A percentile compares a stretch with the other conserved stretches of the same genome.
These are phyloP conservation scores for Fusarium pilosicola DNA, from an alignment of 2,329 filamentous ascomycete species.

Conservation along the genomic window DNA sequence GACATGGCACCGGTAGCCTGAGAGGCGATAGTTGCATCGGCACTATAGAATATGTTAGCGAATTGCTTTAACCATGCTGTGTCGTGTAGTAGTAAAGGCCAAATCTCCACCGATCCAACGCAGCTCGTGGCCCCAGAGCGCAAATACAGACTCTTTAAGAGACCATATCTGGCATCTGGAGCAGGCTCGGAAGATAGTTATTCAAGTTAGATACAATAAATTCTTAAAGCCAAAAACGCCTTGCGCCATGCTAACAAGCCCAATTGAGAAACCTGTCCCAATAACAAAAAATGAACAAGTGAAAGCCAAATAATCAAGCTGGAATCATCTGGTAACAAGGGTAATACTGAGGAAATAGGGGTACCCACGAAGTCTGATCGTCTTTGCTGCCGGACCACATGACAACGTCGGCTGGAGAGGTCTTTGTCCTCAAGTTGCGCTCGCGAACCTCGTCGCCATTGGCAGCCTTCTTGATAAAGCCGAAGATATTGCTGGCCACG, in stretches of 20 bases:
- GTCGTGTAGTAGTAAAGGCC: neutral
- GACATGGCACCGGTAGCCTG: slow-evolving; percentile 98
- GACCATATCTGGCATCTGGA: slow-evolving; percentile 54
- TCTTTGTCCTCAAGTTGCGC: slow-evolving; percentile 86
- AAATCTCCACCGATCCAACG: slow-evolving; percentile 49
- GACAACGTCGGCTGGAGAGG: slow-evolving; percentile 91
- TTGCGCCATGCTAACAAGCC: slow-evolving; percentile 30
- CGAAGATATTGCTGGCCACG: slow-evolving; percentile 82
- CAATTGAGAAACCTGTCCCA: slow-evolving; percentile 17
- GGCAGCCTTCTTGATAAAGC: slow-evolving; percentile 89
- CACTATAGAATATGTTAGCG: slow-evolving; percentile 60
- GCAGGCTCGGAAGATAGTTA: slow-evolving; percentile 47
- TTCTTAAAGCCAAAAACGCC: slow-evolving; percentile 25
- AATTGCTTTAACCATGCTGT: neutral
- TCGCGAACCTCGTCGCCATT: slow-evolving; percentile 83
- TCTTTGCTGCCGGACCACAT: slow-evolving; percentile 99
- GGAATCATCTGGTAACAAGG: slow-evolving; percentile 21
- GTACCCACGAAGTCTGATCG: slow-evolving; percentile 86
- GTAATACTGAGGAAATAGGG: slow-evolving; percentile 41
- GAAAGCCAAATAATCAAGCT: slow-evolving; percentile 22
- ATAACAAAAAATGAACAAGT: slow-evolving; percentile 6
- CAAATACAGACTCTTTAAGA: slow-evolving; percentile 47
- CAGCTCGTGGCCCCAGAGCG: slow-evolving; percentile 58
- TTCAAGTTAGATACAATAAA: slow-evolving; percentile 35
- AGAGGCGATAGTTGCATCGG: slow-evolving; percentile 90